phyloP scores from a whole-genome alignment of 805 yeast genomes.

The Wickerhamomyces kurtzmanii region DNA sequence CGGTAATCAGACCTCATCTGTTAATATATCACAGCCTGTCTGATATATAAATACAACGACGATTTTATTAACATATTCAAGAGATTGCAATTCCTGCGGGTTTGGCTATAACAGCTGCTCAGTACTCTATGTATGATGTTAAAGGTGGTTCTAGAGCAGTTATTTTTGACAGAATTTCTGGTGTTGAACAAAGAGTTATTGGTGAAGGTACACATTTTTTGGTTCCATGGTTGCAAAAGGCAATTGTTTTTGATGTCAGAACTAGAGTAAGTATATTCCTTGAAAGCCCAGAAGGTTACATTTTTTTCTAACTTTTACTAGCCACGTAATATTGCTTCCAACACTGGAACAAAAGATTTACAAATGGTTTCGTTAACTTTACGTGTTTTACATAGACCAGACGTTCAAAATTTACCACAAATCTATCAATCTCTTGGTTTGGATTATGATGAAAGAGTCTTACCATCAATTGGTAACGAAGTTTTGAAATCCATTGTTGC shows the following conservation, averaged over 20 bases:
- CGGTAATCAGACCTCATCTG: too few species aligned
- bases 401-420: conserved; percentile 66
- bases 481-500: conserved; percentile 85
- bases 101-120: conserved; percentile 58
- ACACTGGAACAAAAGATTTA: conserved; percentile 94
- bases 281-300: not conserved
- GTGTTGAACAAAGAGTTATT: conserved; percentile 80
- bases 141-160: conserved; percentile 95
- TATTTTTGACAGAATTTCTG: conserved; percentile 82
- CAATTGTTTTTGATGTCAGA: conserved; percentile 84
- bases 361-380: conserved; percentile 92
- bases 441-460: conserved; percentile 91
- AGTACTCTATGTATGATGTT: conserved; percentile 86
- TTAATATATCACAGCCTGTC: too few species aligned
- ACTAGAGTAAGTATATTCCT: conserved; percentile 48
- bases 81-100: conserved; percentile 65
- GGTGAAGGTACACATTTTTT: conserved; percentile 97
- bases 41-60: too few species aligned
- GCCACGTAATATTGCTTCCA: conserved; percentile 90
- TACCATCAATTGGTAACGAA: conserved; percentile 90
- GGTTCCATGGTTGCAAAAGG: conserved; percentile 92
- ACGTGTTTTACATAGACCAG: conserved; percentile 92
- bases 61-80: too few species aligned
- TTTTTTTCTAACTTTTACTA: too few species aligned
- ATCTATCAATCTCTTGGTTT: conserved; percentile 88